Evolutionary conservation across 1,284 basidiomycete species (phyloP), one percentile per base, ranked within the genome.

Genomic region (Xerocomus alliaceus): DNA sequence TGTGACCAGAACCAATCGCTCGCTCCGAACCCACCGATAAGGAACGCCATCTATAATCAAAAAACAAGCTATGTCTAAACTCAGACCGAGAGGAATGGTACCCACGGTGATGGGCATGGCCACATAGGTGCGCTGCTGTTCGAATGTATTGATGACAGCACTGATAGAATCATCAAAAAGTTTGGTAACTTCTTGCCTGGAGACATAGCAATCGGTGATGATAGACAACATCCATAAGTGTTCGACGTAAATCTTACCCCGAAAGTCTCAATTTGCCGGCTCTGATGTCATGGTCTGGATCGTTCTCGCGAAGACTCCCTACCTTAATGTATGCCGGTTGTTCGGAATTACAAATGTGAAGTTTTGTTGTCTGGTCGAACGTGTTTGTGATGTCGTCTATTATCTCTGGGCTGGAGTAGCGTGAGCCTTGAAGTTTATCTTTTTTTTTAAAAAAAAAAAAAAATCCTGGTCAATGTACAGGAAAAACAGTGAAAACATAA

Each of bases 311-410:
- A 42, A 72, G 64, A 20, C 70, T 66, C 3, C 80, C 80, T 29
- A 82, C 76, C 53, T 75, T 79, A 61, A 82, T 74, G 56, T 73
- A 79, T 6, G 72, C 74, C 0, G 71, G 60, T 24, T 77, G 72
- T 12, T 65, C 65, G 0, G 65, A 46, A 48, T 73, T 63, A 47
- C 68, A 71, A 62, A 82, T 78, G 1, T 68, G 68, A 11, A 76
- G 72, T 56, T 81, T 82, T 1, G 80, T 76, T 4, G 68, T 71
- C 37, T 72, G 71, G 52, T 81, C 78, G 51, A 82, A 82, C n/a
- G 62, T 58, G 4, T 69, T 57, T 0, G 74, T 66, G 63, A 81
- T 78, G 12, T 72, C 59, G 4, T 68, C 65, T 45, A 81, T 62
- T 39, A 76, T 75, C 32, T 70, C 65, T 32, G 46, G 26, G 26